Percentiles rank a stretch among this genome's conserved stretches.
Conservation (phyloP, 192 early-diverging fungal genomes). For the Gamsiella multidivaricata region DNA sequence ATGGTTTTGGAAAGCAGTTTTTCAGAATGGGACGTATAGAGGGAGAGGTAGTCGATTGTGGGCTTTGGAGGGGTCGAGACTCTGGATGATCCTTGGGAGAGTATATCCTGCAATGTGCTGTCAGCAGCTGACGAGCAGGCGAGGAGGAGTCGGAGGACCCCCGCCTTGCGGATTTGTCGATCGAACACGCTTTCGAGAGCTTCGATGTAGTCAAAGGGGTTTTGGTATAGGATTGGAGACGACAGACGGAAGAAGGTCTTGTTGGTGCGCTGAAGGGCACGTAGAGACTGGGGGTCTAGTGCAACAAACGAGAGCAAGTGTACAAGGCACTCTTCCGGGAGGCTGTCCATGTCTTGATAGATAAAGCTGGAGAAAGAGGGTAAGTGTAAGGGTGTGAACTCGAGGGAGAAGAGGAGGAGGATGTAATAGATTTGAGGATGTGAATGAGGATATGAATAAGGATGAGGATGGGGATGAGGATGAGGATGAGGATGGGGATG, state of each 20-base stretch:
- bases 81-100: background rate
- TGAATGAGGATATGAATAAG: background rate
- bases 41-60: conserved; percentile 20
- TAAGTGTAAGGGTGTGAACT: background rate
- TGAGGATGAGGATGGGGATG: too few species aligned
- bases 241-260: conserved; percentile 26
- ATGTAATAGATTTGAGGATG: background rate
- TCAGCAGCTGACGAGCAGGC: background rate
- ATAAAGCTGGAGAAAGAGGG: background rate
- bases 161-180: background rate
- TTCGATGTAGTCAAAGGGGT: conserved; percentile 14
- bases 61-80: background rate
- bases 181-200: background rate
- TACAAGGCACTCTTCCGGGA: conserved; percentile 32
- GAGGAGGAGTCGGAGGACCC: conserved; percentile 12
- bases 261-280: conserved; percentile 13
- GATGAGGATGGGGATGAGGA: too few species aligned
- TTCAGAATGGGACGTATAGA: conserved; percentile 24
- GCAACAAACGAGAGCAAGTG: conserved; percentile 8
- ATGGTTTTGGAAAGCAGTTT: conserved; percentile 4
- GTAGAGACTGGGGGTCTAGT: background rate
- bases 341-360: conserved; percentile 10
- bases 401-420: background rate
- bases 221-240: conserved; percentile 9
- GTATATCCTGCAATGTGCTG: background rate